phyloP scores from a whole-genome alignment of 768 basidiomycete genomes.

The Rickenella mellea region DNA sequence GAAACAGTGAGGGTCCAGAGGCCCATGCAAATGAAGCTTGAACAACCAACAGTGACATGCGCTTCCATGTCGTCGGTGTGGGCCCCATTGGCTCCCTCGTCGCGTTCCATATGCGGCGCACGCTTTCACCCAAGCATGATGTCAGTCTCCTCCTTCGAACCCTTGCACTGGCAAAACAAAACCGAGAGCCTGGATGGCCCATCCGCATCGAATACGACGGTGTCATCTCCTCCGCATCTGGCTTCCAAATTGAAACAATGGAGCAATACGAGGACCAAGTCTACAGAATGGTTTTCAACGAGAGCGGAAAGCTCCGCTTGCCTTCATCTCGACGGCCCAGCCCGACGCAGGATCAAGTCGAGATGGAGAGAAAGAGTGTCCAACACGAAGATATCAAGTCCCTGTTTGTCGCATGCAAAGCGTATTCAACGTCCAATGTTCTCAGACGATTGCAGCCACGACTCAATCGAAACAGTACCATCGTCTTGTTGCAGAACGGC shows the following conservation, averaged over 20 bases:
- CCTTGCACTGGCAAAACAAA: constrained; percentile 24
- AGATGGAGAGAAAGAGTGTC: not conserved
- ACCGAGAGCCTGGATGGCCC: constrained; percentile 21
- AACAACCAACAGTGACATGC: constrained; percentile 38
- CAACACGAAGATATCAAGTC: constrained; percentile 43
- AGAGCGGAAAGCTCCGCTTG: constrained; percentile 3
- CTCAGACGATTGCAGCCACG: constrained; percentile 53
- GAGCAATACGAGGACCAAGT: constrained; percentile 2
- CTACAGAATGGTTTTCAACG: constrained; percentile 4
- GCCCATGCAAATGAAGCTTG: constrained; percentile 1
- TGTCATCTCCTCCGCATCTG: constrained; percentile 26
- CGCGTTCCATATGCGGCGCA: constrained; percentile 65
- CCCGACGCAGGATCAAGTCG: not conserved
- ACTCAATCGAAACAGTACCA: constrained; percentile 57
- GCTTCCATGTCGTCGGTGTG: constrained; percentile 67
- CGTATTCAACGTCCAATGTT: constrained; percentile 50
- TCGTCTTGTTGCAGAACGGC: constrained; percentile 91
- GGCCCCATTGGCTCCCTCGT: constrained; percentile 80
- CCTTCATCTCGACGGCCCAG: not conserved
- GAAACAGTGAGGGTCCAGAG: constrained; percentile 2
- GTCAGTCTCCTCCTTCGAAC: constrained; percentile 67
- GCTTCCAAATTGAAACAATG: constrained; percentile 37
- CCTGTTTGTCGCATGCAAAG: constrained; percentile 78
- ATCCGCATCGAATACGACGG: constrained; percentile 46
- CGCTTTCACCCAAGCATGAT: constrained; percentile 38